These are phyloP conservation scores for Microglena sp. DNA, from an alignment of 139 green algal genomes.

Conservation along the genomic window DNA sequence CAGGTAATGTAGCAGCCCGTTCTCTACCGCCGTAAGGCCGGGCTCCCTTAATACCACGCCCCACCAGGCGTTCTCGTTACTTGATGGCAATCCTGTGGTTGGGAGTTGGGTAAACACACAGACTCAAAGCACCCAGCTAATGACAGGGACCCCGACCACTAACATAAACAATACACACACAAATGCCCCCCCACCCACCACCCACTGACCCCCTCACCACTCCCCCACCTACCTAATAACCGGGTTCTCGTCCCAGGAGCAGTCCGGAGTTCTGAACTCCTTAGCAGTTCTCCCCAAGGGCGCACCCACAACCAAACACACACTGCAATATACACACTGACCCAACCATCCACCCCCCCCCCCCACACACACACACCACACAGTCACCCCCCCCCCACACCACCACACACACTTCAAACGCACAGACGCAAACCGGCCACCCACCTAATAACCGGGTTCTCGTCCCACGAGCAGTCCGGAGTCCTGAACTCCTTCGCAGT, in stretches of 20 bases:
- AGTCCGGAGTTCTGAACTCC: neutral
- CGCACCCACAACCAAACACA: neutral
- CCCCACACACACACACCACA: too few species aligned
- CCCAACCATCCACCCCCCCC: too few species aligned
- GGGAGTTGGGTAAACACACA: too few species aligned
- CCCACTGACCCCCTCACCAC: neutral
- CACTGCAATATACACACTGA: neutral
- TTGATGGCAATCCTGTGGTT: neutral
- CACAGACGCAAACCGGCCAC: too few species aligned
- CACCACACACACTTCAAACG: too few species aligned
- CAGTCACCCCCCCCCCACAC: too few species aligned
- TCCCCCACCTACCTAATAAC: neutral
- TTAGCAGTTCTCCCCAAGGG: neutral
- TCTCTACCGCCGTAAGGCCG: neutral
- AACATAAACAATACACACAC: neutral
- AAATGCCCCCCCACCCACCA: neutral
- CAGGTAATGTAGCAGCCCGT: neutral
- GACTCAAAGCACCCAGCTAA: too few species aligned
- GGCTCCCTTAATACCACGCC: neutral
- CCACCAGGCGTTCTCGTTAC: neutral
- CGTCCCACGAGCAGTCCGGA: too few species aligned
- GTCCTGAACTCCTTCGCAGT: too few species aligned
- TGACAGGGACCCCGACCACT: neutral
- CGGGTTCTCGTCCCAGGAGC: neutral
- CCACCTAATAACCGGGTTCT: too few species aligned